Percentiles rank a stretch among this genome's conserved stretches.
Evolutionary conservation across 768 basidiomycete species (phyloP).

Genomic region (Rickenella mellea): DNA sequence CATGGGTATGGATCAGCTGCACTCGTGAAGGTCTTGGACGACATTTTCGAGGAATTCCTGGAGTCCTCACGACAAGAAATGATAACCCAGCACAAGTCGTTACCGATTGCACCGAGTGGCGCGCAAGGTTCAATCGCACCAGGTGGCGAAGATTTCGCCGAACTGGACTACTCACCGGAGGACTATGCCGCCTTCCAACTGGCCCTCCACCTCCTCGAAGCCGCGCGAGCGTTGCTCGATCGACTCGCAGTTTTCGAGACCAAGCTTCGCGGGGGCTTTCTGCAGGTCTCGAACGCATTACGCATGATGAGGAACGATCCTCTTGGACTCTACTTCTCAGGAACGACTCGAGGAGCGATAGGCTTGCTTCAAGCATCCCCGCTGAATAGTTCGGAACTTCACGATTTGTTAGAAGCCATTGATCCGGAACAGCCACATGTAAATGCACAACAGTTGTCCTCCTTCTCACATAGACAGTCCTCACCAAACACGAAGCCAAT

Average conservation of each 20-base stretch:
- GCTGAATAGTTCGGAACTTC: conserved; percentile 74
- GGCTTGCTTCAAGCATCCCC: conserved; percentile 75
- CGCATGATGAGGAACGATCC: conserved; percentile 47
- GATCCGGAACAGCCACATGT: conserved; percentile 28
- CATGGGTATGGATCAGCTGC: conserved; percentile 80
- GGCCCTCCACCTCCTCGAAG: conserved; percentile 74
- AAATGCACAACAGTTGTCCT: conserved; percentile 8
- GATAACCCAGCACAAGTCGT: conserved; percentile 13
- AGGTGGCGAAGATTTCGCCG: conserved; percentile 55
- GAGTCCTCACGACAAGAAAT: conserved; percentile 50
- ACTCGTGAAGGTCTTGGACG: conserved; percentile 66
- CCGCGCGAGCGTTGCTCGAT: conserved; percentile 64
- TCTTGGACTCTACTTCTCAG: conserved; percentile 42
- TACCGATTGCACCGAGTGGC: conserved; percentile 5
- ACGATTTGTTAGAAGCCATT: conserved; percentile 44
- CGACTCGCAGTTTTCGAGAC: conserved; percentile 61
- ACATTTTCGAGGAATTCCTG: conserved; percentile 62
- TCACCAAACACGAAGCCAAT: conserved; percentile 22
- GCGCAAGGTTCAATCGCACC: conserved; percentile 23
- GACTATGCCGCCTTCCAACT: conserved; percentile 87
- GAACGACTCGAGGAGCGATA: conserved; percentile 55
- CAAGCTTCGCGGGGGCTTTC: conserved; percentile 50
- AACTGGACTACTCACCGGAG: conserved; percentile 73
- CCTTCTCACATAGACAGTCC: conserved; percentile 14
- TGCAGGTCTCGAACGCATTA: conserved; percentile 51